These are phyloP conservation scores for Backusella luteola DNA, from an alignment of 192 early-diverging fungal genomes.

Conservation along the genomic window DNA sequence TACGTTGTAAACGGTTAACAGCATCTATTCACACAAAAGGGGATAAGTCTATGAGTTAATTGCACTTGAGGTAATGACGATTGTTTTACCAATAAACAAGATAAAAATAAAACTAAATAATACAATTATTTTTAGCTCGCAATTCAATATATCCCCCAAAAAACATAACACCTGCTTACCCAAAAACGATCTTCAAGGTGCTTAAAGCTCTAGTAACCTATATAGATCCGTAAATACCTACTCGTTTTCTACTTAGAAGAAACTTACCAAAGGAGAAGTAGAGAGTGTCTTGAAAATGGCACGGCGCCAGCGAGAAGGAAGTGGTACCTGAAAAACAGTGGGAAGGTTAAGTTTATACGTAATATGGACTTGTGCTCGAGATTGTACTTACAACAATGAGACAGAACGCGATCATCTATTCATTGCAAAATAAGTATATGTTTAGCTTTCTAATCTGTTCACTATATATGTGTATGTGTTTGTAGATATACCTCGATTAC, in stretches of 20 bases:
- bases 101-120: constrained; percentile 51
- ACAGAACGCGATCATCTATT: constrained; percentile 27
- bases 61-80: neutral
- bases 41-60: neutral
- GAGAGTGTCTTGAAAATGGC: constrained; percentile 46
- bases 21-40: constrained; percentile 39
- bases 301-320: constrained; percentile 54
- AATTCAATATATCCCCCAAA: neutral
- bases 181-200: constrained; percentile 49
- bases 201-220: constrained; percentile 33
- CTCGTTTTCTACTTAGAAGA: neutral
- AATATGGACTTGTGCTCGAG: neutral
- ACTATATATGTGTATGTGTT: too few species aligned
- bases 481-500: constrained; percentile 14
- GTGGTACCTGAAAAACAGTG: constrained; percentile 39
- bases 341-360: neutral
- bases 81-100: constrained; percentile 52
- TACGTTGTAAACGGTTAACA: constrained; percentile 46
- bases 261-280: constrained; percentile 44
- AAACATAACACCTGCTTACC: constrained; percentile 37
- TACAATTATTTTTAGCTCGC: neutral
- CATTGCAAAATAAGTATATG: too few species aligned
- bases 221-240: neutral
- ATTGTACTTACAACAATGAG: constrained; percentile 21
- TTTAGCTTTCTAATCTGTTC: neutral